Evolutionary conservation across 1,284 basidiomycete genomes (phyloP).

Genomic region (Ceratobasidium sp.): DNA sequence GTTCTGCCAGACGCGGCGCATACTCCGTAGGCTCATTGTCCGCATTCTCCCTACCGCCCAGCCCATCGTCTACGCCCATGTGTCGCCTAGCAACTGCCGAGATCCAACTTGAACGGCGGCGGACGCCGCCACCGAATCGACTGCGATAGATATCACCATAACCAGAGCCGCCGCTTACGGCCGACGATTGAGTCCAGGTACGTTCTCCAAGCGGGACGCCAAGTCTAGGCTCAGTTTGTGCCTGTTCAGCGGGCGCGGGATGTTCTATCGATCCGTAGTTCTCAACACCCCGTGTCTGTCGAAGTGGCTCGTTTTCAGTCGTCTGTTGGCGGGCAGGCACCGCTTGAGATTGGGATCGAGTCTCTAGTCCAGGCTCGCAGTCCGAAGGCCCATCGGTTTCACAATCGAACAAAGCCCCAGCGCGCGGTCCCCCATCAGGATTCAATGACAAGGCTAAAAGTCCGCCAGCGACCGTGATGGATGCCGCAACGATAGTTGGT

Average conservation of each 20-base stretch:
- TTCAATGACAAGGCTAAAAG: slow-evolving; percentile 88
- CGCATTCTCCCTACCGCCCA: neutral
- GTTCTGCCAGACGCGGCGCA: slow-evolving; percentile 62
- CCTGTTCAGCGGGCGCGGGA: neutral
- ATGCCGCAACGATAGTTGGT: slow-evolving; percentile 80
- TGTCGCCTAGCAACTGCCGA: slow-evolving; percentile 13
- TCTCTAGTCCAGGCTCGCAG: neutral
- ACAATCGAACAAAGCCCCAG: neutral
- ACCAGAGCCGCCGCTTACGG: slow-evolving; percentile 18
- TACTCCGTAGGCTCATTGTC: neutral
- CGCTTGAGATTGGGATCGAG: neutral
- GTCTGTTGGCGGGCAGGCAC: neutral
- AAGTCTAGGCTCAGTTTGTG: neutral
- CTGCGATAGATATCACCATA: slow-evolving; percentile 29
- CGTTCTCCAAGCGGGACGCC: slow-evolving; percentile 26
- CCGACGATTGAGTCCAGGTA: slow-evolving; percentile 28
- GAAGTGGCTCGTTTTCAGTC: neutral
- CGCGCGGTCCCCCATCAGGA: slow-evolving; percentile 84
- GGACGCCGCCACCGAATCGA: slow-evolving; percentile 11
- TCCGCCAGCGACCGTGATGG: slow-evolving; percentile 80
- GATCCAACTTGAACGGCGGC: neutral
- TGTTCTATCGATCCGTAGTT: slow-evolving; percentile 2
- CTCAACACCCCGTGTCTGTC: neutral
- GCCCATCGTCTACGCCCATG: neutral
- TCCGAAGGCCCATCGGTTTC: neutral